Evolutionary conservation across 306 rosid species (phyloP).

Genomic region (Datisca glomerata): DNA sequence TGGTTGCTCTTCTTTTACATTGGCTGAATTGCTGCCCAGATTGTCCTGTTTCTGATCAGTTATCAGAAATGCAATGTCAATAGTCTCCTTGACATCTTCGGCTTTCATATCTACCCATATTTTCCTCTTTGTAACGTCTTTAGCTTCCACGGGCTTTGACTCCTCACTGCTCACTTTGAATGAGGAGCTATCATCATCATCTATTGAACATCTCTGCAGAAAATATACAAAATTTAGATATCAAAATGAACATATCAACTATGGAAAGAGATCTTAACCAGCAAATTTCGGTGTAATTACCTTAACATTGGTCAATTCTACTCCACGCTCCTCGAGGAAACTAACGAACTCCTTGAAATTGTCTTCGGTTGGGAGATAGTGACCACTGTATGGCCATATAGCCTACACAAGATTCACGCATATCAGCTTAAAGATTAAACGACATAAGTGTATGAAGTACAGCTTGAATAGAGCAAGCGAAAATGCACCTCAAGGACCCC

Average conservation of each 20-base stretch:
- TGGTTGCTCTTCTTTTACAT: constrained; percentile 3
- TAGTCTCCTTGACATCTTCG: not conserved
- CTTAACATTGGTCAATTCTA: constrained; percentile 31
- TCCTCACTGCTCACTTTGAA: constrained; percentile 2
- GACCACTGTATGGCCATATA: constrained; percentile 48
- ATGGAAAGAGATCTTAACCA: not conserved
- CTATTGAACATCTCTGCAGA: constrained; percentile 23
- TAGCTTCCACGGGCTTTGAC: not conserved
- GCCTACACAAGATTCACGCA: constrained; percentile 18
- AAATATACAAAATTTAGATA: constrained; percentile 2
- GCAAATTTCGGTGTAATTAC: constrained; percentile 4
- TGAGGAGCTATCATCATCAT: constrained; percentile 20
- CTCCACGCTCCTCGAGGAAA: constrained; percentile 28
- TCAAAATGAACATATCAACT: too few relatives aligned
- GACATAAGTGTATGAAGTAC: not conserved
- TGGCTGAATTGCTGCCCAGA: not conserved
- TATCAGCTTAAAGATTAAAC: not conserved
- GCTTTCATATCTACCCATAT: constrained; percentile 7
- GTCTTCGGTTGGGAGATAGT: constrained; percentile 41
- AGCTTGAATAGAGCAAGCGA: not conserved
- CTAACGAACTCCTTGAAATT: constrained; percentile 30
- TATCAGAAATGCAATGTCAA: not conserved
- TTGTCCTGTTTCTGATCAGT: constrained; percentile 4
- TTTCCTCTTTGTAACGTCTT: too few relatives aligned
- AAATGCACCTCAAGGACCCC: constrained; percentile 30